These are phyloP conservation scores for Peronospora tabacina DNA, from an alignment of 352 stramenopile genomes.

Conservation along the genomic window DNA sequence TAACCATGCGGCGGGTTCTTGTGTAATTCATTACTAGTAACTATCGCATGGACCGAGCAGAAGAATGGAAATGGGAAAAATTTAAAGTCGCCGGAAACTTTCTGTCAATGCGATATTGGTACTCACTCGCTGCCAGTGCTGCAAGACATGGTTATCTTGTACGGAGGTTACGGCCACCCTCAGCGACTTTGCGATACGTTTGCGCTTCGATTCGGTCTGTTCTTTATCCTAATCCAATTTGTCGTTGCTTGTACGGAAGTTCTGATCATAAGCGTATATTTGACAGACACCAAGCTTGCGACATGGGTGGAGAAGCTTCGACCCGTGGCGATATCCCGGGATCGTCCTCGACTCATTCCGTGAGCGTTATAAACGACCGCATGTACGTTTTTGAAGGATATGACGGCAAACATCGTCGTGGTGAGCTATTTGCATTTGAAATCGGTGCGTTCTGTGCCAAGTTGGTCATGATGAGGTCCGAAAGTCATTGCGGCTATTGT, in stretches of 20 bases:
- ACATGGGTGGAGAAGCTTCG: conserved; percentile 45
- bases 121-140: conserved; percentile 49
- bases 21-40: neutral
- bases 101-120: conserved; percentile 59
- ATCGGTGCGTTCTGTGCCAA: conserved; percentile 24
- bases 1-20: neutral
- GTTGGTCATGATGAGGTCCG: neutral
- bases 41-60: conserved; percentile 11
- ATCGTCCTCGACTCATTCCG: conserved; percentile 43
- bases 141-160: conserved; percentile 38
- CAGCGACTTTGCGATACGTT: conserved; percentile 45
- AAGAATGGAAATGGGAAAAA: conserved; percentile 50
- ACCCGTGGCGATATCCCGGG: conserved; percentile 40
- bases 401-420: conserved; percentile 46
- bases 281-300: conserved; percentile 28
- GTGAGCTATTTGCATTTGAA: conserved; percentile 38
- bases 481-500: too few relatives aligned
- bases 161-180: conserved; percentile 49
- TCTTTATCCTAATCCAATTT: neutral
- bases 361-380: conserved; percentile 36
- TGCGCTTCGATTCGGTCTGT: conserved; percentile 45
- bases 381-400: conserved; percentile 67
- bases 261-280: neutral
- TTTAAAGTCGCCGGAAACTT: conserved; percentile 32
- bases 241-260: neutral